Conservation (phyloP, 164 flowering plant genomes). For the Buxus sempervirens region DNA sequence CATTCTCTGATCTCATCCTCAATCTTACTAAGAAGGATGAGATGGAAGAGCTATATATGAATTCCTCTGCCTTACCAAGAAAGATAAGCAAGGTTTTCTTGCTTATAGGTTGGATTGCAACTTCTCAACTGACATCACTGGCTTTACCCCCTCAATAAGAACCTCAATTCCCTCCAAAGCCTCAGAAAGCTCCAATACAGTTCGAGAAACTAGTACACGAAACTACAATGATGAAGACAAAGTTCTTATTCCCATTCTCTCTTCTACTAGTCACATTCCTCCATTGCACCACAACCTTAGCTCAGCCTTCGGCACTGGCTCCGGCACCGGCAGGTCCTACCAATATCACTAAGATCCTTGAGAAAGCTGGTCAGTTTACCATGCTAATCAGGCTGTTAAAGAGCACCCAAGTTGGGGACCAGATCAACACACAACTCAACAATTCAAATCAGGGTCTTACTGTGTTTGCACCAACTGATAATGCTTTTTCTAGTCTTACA, state of each 20-base stretch:
- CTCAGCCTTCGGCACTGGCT: slow-evolving; percentile 30
- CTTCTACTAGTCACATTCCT: slow-evolving; percentile 14
- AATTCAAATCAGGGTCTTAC: slow-evolving; percentile 67
- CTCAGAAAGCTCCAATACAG: background rate
- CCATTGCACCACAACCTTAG: slow-evolving; percentile 19
- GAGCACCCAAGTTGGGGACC: slow-evolving; percentile 41
- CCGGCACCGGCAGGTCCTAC: slow-evolving; percentile 32
- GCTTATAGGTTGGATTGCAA: slow-evolving; percentile 10
- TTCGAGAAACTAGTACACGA: no score
- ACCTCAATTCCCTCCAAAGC: slow-evolving; percentile 7
- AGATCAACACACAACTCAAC: slow-evolving; percentile 65
- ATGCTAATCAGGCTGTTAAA: slow-evolving; percentile 35
- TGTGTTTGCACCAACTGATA: slow-evolving; percentile 72
- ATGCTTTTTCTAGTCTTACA: slow-evolving; percentile 58
- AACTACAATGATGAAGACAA: slow-evolving; percentile 11
- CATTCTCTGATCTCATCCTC: background rate
- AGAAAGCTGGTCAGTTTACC: slow-evolving; percentile 29
- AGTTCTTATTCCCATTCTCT: slow-evolving; percentile 6
- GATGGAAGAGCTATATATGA: no score
- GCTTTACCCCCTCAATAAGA: slow-evolving; percentile 11
- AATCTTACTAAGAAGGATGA: slow-evolving; percentile 2
- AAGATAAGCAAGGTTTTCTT: slow-evolving; percentile 10
- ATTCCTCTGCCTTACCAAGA: background rate
- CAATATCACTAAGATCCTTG: slow-evolving; percentile 26
- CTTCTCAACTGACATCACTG: slow-evolving; percentile 9